phyloP scores from a whole-genome alignment of 345 rosid species.

The Arabidopsis thaliana region TAIR10.1 NC_003071.7:17700501-17701000 shows the following conservation, averaged over 20 bases:
- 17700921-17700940: slow-evolving; percentile 28
- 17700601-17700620: slow-evolving; percentile 2
- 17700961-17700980: neutral
- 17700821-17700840: slow-evolving; percentile 28
- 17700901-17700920: slow-evolving; percentile 24
- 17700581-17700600: slow-evolving; percentile 2
- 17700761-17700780: slow-evolving; percentile 35
- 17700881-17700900: slow-evolving; percentile 19
- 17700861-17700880: slow-evolving; percentile 32
- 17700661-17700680: neutral
- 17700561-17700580: slow-evolving; percentile 9
- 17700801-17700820: slow-evolving; percentile 28
- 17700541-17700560: slow-evolving; percentile 8
- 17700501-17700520: slow-evolving; percentile 86
- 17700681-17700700: slow-evolving; percentile 1
- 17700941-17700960: slow-evolving; percentile 9
- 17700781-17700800: slow-evolving; percentile 25
- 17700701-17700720: slow-evolving; percentile 13
- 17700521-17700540: slow-evolving; percentile 58
- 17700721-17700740: neutral
- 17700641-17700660: slow-evolving; percentile 16
- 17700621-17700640: neutral
- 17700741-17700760: neutral
- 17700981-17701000: slow-evolving; percentile 22
- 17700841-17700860: slow-evolving; percentile 38